Evolutionary conservation across 2,329 filamentous ascomycete species (phyloP).

Genomic region (Cladophialophora bantiana): DNA sequence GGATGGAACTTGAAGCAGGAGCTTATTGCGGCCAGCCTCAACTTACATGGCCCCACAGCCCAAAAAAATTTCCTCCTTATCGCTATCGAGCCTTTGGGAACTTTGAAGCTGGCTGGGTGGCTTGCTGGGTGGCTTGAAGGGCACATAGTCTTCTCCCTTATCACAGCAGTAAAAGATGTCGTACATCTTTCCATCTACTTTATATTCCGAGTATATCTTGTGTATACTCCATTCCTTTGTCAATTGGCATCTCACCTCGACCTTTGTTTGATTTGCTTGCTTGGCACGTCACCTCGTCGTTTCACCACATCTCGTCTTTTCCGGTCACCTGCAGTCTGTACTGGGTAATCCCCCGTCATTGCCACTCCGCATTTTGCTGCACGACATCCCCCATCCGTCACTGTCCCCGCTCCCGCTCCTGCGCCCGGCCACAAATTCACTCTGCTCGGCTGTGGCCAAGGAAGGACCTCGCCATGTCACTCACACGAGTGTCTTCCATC

Average conservation of each 20-base stretch:
- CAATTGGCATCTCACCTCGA: conserved; percentile 1
- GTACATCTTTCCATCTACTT: not conserved
- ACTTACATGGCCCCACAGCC: not conserved
- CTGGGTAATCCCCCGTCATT: not conserved
- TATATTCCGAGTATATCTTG: not conserved
- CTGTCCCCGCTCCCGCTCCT: conserved; percentile 3
- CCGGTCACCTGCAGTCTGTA: not conserved
- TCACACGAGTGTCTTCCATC: conserved; percentile 52
- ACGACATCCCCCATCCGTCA: conserved; percentile 15
- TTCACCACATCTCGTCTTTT: conserved; percentile 9
- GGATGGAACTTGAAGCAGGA: not conserved
- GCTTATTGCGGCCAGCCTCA: not conserved
- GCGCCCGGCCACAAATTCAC: conserved; percentile 8
- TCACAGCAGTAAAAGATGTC: conserved; percentile 14
- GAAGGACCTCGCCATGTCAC: conserved; percentile 47
- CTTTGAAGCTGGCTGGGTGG: not conserved
- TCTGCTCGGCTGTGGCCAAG: conserved; percentile 6
- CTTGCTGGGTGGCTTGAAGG: conserved; percentile 8
- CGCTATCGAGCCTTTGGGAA: conserved; percentile 23
- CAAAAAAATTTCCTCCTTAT: conserved; percentile 28
- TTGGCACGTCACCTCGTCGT: conserved; percentile 10
- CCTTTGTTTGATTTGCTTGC: conserved; percentile 4
- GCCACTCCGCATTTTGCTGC: conserved; percentile 29
- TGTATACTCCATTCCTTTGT: conserved; percentile 1
- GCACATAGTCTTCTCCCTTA: conserved; percentile 16